Conservation (phyloP, 768 basidiomycete genomes). For the Boletus insuetus region DNA sequence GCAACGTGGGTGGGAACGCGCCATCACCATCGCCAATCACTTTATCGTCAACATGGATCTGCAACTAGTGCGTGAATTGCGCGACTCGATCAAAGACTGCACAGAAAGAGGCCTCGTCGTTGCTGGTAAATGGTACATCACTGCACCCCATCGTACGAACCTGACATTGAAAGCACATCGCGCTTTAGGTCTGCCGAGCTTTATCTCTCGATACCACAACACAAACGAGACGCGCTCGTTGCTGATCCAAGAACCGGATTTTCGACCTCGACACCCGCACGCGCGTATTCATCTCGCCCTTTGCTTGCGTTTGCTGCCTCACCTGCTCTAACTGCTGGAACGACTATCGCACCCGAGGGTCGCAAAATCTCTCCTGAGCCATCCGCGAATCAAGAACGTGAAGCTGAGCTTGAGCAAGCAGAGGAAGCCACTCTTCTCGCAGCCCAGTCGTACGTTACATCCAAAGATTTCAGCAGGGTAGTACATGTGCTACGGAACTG, state of each 20-base stretch:
- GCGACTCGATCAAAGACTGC: conserved; percentile 67
- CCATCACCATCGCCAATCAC: neutral
- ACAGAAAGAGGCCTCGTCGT: conserved; percentile 65
- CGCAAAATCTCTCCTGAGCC: conserved; percentile 6
- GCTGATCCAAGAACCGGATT: conserved; percentile 35
- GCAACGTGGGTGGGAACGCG: conserved; percentile 13
- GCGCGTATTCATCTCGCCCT: conserved; percentile 41
- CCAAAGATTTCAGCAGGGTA: conserved; percentile 76
- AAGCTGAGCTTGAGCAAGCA: conserved; percentile 48
- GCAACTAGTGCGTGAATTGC: conserved; percentile 54
- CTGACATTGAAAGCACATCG: conserved; percentile 14
- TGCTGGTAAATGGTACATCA: conserved; percentile 73
- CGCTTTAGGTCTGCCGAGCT: conserved; percentile 71
- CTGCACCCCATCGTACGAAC: conserved; percentile 6
- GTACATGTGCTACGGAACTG: conserved; percentile 62
- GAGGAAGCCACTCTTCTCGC: conserved; percentile 75
- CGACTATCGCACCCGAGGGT: conserved; percentile 25
- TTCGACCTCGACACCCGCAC: conserved; percentile 60
- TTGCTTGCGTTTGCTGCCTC: conserved; percentile 34
- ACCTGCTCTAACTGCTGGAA: conserved; percentile 30
- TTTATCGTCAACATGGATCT: conserved; percentile 38
- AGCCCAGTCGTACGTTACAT: conserved; percentile 70
- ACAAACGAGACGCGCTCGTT: conserved; percentile 39
- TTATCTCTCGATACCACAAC: conserved; percentile 53
- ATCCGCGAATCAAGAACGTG: conserved; percentile 33